Conservation (phyloP, 2,329 filamentous ascomycete species). For the Moelleriella libera region DNA sequence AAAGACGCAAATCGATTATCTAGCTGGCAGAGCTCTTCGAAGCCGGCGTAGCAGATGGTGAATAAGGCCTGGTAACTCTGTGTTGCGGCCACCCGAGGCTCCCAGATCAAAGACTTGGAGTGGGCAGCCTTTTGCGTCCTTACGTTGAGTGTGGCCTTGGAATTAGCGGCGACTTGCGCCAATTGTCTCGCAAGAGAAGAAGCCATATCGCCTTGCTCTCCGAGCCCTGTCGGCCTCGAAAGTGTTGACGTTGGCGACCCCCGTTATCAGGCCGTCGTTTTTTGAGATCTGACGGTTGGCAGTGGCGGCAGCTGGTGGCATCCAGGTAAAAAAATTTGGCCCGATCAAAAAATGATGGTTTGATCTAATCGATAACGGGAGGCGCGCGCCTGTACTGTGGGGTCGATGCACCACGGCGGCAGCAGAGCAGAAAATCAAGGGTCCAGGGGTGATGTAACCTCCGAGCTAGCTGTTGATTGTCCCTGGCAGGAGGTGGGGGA, state of each 20-base stretch:
- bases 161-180: constrained; percentile 79
- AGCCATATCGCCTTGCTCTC: constrained; percentile 41
- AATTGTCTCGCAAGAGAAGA: constrained; percentile 87
- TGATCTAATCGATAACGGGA: too few species aligned
- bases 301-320: too few species aligned
- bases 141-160: constrained; percentile 79
- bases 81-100: constrained; percentile 65
- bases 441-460: too few species aligned
- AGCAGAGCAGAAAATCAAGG: too few species aligned
- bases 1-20: constrained; percentile 69
- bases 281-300: too few species aligned
- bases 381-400: too few species aligned
- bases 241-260: constrained; percentile 1
- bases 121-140: constrained; percentile 88
- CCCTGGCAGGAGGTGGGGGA: too few species aligned
- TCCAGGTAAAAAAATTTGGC: too few species aligned
- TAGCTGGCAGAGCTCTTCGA: constrained; percentile 77
- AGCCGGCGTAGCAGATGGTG: constrained; percentile 76
- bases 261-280: too few species aligned
- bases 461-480: too few species aligned
- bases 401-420: too few species aligned
- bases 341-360: too few species aligned
- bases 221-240: constrained; percentile 4
- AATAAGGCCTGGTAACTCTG: constrained; percentile 88
- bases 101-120: constrained; percentile 90